Conservation (phyloP, 2,329 filamentous ascomycete genomes). For the Orbilia brochopaga region DNA sequence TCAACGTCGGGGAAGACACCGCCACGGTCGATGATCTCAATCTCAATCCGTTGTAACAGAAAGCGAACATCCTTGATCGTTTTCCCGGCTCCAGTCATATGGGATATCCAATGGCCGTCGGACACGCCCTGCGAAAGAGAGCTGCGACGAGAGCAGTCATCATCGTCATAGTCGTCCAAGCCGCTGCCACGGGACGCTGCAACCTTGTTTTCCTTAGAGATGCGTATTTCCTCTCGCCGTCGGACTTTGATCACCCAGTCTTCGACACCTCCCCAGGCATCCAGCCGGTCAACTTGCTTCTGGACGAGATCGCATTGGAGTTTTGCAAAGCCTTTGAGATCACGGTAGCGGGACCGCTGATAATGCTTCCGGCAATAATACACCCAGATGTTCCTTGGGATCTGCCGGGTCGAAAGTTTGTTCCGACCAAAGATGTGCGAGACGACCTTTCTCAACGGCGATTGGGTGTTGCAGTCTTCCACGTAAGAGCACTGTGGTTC, state of each 20-base stretch:
- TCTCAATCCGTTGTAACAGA: slow-evolving; percentile 57
- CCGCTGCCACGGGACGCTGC: slow-evolving; percentile 55
- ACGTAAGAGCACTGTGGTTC: slow-evolving; percentile 64
- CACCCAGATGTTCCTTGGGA: slow-evolving; percentile 74
- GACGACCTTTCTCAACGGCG: slow-evolving; percentile 73
- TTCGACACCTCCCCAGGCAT: slow-evolving; percentile 67
- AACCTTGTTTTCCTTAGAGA: slow-evolving; percentile 59
- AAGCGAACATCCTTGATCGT: slow-evolving; percentile 58
- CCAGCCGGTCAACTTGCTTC: slow-evolving; percentile 68
- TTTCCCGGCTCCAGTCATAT: slow-evolving; percentile 56
- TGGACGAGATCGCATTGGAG: slow-evolving; percentile 70
- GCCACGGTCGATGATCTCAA: slow-evolving; percentile 56
- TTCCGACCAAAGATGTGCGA: slow-evolving; percentile 84
- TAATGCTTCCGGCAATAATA: slow-evolving; percentile 83
- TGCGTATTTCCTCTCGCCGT: slow-evolving; percentile 69
- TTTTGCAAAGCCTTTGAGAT: slow-evolving; percentile 66
- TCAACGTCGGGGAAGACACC: slow-evolving; percentile 59
- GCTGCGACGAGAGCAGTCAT: slow-evolving; percentile 28
- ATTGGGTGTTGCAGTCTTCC: slow-evolving; percentile 66
- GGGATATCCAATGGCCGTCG: slow-evolving; percentile 45
- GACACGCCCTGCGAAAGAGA: slow-evolving; percentile 25
- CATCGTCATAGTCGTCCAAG: slow-evolving; percentile 35
- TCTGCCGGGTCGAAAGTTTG: slow-evolving; percentile 74
- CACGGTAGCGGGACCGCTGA: slow-evolving; percentile 75
- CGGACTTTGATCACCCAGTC: slow-evolving; percentile 69